Evolutionary conservation across 2,329 filamentous ascomycete species (phyloP).

Genomic region (Graphiopsis chlorocephala): DNA sequence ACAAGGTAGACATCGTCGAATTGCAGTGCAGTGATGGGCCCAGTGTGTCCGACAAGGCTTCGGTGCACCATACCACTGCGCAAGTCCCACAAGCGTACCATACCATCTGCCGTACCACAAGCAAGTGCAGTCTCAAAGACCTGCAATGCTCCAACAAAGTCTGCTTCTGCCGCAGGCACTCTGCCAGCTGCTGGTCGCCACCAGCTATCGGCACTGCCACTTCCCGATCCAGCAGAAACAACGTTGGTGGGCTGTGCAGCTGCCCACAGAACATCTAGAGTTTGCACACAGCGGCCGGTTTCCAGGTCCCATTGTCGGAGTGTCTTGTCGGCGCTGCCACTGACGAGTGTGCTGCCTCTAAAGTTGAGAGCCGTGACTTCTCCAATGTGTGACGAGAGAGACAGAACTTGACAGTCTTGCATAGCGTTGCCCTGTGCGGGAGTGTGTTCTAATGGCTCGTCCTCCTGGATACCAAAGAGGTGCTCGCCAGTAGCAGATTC

Average conservation of each 20-base stretch:
- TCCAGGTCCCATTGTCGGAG: slow-evolving; percentile 96
- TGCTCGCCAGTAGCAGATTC: slow-evolving; percentile 24
- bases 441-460: slow-evolving; percentile 16
- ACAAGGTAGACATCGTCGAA: slow-evolving; percentile 96
- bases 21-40: slow-evolving; percentile 87
- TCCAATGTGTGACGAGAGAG: slow-evolving; percentile 84
- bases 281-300: slow-evolving; percentile 96
- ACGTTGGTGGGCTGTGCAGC: slow-evolving; percentile 79
- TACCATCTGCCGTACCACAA: slow-evolving; percentile 93
- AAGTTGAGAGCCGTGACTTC: slow-evolving; percentile 95
- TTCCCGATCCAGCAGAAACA: slow-evolving; percentile 34
- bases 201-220: slow-evolving; percentile 33
- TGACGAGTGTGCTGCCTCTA: slow-evolving; percentile 82
- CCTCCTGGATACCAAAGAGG: slow-evolving; percentile 29
- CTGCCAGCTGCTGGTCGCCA: slow-evolving; percentile 69
- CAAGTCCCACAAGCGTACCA: slow-evolving; percentile 96
- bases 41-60: slow-evolving; percentile 92
- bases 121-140: slow-evolving; percentile 95
- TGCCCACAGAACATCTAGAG: slow-evolving; percentile 95
- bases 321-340: slow-evolving; percentile 95
- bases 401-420: slow-evolving; percentile 84
- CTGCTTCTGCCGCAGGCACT: slow-evolving; percentile 65
- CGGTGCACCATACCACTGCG: slow-evolving; percentile 95
- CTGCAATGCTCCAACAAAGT: slow-evolving; percentile 92
- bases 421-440: slow-evolving; percentile 62